Evolutionary conservation across 129 eudicot genomes (phyloP).

Genomic region (Tagetes patula): DNA sequence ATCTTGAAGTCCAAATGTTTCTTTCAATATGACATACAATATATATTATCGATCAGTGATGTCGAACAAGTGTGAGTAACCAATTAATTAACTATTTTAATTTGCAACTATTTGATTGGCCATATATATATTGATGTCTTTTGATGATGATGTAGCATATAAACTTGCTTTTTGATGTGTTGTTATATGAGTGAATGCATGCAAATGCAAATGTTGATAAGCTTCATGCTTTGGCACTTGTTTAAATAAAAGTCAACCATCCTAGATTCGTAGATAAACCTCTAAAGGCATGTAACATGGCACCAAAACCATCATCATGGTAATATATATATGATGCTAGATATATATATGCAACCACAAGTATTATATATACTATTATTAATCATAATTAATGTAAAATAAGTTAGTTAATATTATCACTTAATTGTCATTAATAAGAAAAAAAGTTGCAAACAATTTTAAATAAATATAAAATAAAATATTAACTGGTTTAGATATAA

Average conservation of each 20-base stretch:
- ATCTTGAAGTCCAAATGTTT: not conserved
- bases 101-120: conserved; percentile 5
- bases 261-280: not conserved
- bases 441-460: not conserved
- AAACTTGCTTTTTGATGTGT: not conserved
- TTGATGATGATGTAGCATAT: conserved; percentile 9
- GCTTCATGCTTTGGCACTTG: conserved; percentile 37
- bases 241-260: conserved; percentile 31
- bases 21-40: not conserved
- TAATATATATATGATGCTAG: not conserved
- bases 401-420: not conserved
- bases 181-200: conserved; percentile 19
- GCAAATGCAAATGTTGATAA: conserved; percentile 16
- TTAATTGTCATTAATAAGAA: not conserved
- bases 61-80: conserved; percentile 1
- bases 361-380: not conserved
- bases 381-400: not conserved
- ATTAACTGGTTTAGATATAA: not conserved
- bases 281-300: conserved; percentile 36
- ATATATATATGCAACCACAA: conserved; percentile 15
- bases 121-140: too few species aligned
- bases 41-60: too few species aligned
- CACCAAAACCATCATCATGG: conserved; percentile 27
- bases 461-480: not conserved
- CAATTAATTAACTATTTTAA: not conserved